Percentiles rank a stretch among this genome's conserved stretches.
phyloP scores from a whole-genome alignment of 73 alveolate genomes.

The Paramecium sexaurelia region DNA sequence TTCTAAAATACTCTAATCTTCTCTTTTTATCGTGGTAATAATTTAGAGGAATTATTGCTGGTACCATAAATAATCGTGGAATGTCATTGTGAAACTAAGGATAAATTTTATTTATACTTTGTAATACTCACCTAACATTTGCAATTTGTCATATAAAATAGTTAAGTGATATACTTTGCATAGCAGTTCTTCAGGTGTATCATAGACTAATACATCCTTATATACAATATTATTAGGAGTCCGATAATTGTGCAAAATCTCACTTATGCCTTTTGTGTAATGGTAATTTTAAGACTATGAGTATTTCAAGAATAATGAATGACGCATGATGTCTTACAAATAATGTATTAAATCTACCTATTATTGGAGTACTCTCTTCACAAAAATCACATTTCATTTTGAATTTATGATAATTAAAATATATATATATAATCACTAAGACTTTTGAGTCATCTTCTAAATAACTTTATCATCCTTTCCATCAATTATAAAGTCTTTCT shows the following conservation, averaged over 20 bases:
- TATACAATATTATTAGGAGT: not conserved
- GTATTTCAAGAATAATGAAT: conserved; percentile 18
- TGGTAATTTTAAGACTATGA: conserved; percentile 25
- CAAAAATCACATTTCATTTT: conserved; percentile 32
- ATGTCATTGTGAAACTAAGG: conserved; percentile 57
- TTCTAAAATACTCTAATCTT: conserved; percentile 57
- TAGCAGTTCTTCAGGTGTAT: conserved; percentile 3
- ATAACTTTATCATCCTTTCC: conserved; percentile 86
- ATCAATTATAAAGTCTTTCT: conserved; percentile 78
- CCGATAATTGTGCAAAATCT: not conserved
- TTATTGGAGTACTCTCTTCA: not conserved
- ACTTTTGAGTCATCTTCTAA: conserved; percentile 70
- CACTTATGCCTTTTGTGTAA: not conserved
- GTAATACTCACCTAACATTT: conserved; percentile 55
- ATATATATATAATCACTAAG: conserved; percentile 1
- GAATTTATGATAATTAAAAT: not conserved
- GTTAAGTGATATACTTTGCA: not conserved
- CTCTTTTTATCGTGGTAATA: conserved; percentile 61
- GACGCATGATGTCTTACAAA: not conserved
- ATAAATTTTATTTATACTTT: not conserved
- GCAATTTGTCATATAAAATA: conserved; percentile 21
- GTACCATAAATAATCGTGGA: conserved; percentile 58
- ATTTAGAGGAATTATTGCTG: not conserved
- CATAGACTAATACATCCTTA: not conserved
- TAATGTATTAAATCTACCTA: not conserved